Evolutionary conservation across 108 stramenopile genomes (phyloP).

Genomic region (Skeletonema tropicum): DNA sequence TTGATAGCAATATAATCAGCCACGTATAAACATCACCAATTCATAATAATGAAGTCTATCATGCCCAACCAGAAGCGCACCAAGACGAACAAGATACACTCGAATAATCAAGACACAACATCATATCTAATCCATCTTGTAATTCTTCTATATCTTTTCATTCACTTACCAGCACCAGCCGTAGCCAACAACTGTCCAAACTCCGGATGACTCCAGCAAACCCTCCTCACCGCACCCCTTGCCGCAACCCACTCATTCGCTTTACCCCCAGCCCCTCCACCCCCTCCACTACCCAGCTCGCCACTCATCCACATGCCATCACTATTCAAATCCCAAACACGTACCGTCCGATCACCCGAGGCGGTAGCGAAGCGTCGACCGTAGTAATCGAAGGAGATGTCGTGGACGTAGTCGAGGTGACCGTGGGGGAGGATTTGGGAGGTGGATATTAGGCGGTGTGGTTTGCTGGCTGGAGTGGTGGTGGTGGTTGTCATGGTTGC

Average conservation of each 20-base stretch:
- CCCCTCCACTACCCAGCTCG: too few relatives aligned
- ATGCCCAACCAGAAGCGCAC: too few relatives aligned
- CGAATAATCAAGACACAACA: too few relatives aligned
- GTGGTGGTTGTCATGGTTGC: neutral
- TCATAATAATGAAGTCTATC: neutral
- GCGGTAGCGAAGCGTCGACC: conserved; percentile 95
- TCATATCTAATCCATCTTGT: too few relatives aligned
- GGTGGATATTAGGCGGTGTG: conserved; percentile 8
- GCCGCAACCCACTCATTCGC: conserved; percentile 85
- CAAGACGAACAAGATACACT: too few relatives aligned
- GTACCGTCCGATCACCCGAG: conserved; percentile 84
- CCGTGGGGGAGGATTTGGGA: conserved; percentile 51
- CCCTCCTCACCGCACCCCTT: conserved; percentile 76
- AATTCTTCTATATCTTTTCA: too few relatives aligned
- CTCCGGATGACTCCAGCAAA: conserved; percentile 96
- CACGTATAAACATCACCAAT: neutral
- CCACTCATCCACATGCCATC: conserved; percentile 55
- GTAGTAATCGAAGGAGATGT: conserved; percentile 90
- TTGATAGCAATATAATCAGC: neutral
- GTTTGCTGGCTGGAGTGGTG: conserved; percentile 9
- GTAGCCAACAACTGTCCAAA: conserved; percentile 95
- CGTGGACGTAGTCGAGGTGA: conserved; percentile 86
- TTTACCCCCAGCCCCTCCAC: too few relatives aligned
- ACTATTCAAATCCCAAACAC: conserved; percentile 87
- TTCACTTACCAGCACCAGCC: conserved; percentile 63